Conservation (phyloP, 164 flowering plant species). For the Amborella trichopoda region DNA sequence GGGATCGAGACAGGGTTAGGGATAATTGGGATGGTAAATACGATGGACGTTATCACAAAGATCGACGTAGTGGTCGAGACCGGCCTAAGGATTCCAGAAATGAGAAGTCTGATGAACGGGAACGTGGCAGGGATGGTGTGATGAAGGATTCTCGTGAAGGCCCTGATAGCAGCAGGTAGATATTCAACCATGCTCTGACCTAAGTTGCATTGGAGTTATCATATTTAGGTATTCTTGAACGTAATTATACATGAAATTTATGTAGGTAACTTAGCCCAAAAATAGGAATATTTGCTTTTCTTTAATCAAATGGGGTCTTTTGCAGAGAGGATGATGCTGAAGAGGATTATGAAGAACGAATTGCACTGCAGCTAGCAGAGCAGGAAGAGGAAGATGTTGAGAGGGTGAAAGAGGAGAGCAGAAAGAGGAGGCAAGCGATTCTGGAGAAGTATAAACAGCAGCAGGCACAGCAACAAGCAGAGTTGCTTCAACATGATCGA, state of each 20-base stretch:
- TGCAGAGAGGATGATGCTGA: slow-evolving; percentile 51
- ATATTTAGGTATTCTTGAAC: background rate
- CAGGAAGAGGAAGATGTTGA: slow-evolving; percentile 86
- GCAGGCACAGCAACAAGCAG: slow-evolving; percentile 21
- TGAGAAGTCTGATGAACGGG: slow-evolving; percentile 11
- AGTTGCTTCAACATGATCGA: slow-evolving; percentile 13
- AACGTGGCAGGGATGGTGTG: too few relatives aligned
- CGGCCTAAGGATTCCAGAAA: slow-evolving; percentile 8
- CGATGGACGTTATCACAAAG: slow-evolving; percentile 17
- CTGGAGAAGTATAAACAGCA: slow-evolving; percentile 65
- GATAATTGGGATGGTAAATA: slow-evolving; percentile 22
- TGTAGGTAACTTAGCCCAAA: background rate
- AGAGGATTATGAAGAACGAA: slow-evolving; percentile 51
- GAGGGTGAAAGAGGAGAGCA: slow-evolving; percentile 84
- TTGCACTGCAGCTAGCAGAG: slow-evolving; percentile 49
- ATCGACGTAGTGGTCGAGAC: slow-evolving; percentile 21
- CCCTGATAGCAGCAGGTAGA: slow-evolving; percentile 6
- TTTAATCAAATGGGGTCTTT: background rate
- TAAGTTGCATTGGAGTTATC: background rate
- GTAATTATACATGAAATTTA: background rate
- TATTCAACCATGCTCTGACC: background rate
- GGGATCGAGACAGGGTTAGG: slow-evolving; percentile 13
- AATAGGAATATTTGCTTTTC: too few relatives aligned
- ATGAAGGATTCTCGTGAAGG: slow-evolving; percentile 27
- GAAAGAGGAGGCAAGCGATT: slow-evolving; percentile 76